These are phyloP conservation scores for Chlorella variabilis DNA, from an alignment of 163 green algal genomes.

Conservation along the genomic window DNA sequence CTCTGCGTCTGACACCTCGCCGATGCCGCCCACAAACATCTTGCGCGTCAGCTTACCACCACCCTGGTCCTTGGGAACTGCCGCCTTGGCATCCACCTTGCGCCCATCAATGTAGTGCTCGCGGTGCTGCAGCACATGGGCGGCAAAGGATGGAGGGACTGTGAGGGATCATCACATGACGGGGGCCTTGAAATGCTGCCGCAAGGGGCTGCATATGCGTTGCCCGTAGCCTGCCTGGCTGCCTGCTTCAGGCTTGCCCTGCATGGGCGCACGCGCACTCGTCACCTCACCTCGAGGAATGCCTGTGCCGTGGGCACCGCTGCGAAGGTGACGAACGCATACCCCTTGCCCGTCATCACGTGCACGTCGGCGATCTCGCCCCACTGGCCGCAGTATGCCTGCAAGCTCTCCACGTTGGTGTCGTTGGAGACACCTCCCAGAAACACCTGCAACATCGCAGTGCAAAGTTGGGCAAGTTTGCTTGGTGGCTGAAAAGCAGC, in stretches of 20 bases:
- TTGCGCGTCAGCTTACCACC: slow-evolving; percentile 68
- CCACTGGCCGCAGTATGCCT: slow-evolving; percentile 67
- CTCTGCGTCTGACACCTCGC: slow-evolving; percentile 75
- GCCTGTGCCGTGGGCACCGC: slow-evolving; percentile 47
- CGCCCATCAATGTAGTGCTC: slow-evolving; percentile 77
- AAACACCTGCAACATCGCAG: slow-evolving; percentile 70
- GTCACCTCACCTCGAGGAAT: slow-evolving; percentile 57
- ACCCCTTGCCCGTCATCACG: slow-evolving; percentile 74
- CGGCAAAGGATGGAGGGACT: too few species aligned
- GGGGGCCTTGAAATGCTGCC: too few species aligned
- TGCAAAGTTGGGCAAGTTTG: too few species aligned
- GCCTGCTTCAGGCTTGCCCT: neutral
- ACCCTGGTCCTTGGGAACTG: slow-evolving; percentile 69
- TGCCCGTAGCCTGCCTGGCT: too few species aligned
- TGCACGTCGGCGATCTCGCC: slow-evolving; percentile 70
- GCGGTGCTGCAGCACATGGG: slow-evolving; percentile 65
- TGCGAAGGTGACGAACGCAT: slow-evolving; percentile 69
- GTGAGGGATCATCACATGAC: too few species aligned
- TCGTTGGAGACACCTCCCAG: slow-evolving; percentile 64
- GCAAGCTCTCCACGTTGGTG: slow-evolving; percentile 59
- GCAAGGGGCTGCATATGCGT: too few species aligned
- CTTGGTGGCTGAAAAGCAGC: too few species aligned
- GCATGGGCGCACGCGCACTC: neutral
- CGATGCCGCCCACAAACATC: slow-evolving; percentile 83
- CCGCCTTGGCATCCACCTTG: slow-evolving; percentile 78